Percentiles rank a stretch among this genome's conserved stretches.
Conservation (phyloP, 345 rosid genomes). For the Theobroma cacao region DNA sequence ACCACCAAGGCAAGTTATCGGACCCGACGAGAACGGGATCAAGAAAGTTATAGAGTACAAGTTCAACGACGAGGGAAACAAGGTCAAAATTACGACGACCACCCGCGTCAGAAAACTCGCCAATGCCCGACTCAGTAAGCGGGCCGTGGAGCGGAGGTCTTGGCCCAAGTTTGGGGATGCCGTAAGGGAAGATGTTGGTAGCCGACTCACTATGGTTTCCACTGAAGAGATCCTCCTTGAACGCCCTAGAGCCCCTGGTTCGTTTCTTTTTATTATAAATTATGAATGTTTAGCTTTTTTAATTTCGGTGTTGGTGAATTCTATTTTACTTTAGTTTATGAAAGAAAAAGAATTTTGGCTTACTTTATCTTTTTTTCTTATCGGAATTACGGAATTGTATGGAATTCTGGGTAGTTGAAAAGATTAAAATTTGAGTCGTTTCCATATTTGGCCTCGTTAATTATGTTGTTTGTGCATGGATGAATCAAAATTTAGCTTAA, state of each 20-base stretch:
- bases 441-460: neutral
- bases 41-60: slow-evolving; percentile 68
- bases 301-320: neutral
- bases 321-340: neutral
- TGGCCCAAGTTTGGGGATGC: slow-evolving; percentile 85
- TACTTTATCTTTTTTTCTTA: neutral
- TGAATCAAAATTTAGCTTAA: neutral
- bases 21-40: slow-evolving; percentile 79
- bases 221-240: slow-evolving; percentile 69
- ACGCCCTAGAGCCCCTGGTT: slow-evolving; percentile 64
- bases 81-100: slow-evolving; percentile 64
- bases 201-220: slow-evolving; percentile 70
- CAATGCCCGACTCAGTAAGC: slow-evolving; percentile 53
- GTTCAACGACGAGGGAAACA: slow-evolving; percentile 66
- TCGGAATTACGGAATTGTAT: neutral
- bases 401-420: neutral
- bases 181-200: slow-evolving; percentile 56
- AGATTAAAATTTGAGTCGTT: neutral
- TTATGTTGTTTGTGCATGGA: neutral
- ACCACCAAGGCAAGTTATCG: slow-evolving; percentile 69
- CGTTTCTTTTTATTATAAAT: neutral
- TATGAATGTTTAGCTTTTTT: neutral
- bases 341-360: neutral
- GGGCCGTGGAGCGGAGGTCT: slow-evolving; percentile 56
- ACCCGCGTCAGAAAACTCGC: slow-evolving; percentile 59